Base-by-base conservation (phyloP, 495 filamentous ascomycete genomes). In the Jackrogersella multiformis region DNA sequence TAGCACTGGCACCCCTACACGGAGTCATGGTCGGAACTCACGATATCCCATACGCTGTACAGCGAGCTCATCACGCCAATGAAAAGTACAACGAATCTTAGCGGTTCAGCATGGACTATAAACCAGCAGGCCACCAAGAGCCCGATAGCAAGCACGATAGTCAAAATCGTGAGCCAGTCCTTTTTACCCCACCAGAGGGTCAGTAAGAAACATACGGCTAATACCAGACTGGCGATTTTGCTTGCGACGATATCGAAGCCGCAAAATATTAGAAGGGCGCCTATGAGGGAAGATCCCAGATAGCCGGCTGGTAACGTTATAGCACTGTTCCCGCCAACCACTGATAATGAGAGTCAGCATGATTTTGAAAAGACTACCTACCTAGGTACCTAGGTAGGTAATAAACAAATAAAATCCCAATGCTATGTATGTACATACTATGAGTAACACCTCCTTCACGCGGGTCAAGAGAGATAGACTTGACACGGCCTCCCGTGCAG, bases 11-110 rank as follows among this genome's bases (percentile, higher is more conserved):
- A 70, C 53, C 44, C 8, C 39, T 3, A 9, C 4, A 52, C n/a
- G 16, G 16, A 59, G 56, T 15, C 24, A 21, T 16, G 21, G 26
- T 39, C 16, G 30, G 41, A 60, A 78, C 87, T 79, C 74, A 90
- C 87, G 74, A 93, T 93, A 85, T 93, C 90, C 90, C 90, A 93
- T 24, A 90, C 90, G 66, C 87, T 90, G 71, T 93, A 93, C 9
- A 92, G 81, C 12, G 83, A 84, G 18, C 84, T 87, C 90, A 93
- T 93, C 51, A 93, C 90, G 13, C 90, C 91, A 58, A 94, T 92
- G 66, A 93, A 93, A 28, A 94, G 82, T 73, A 93, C 89, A 24
- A 92, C 84, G 76, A 88, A 93, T 74, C 88, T 77, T 76, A 93
- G 70, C 28, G 89, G 81, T 78, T 91, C 88, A 0, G 86, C 90